Base-by-base conservation (phyloP, 2,329 filamentous ascomycete species). In the Colletotrichum euphorbiae region DNA sequence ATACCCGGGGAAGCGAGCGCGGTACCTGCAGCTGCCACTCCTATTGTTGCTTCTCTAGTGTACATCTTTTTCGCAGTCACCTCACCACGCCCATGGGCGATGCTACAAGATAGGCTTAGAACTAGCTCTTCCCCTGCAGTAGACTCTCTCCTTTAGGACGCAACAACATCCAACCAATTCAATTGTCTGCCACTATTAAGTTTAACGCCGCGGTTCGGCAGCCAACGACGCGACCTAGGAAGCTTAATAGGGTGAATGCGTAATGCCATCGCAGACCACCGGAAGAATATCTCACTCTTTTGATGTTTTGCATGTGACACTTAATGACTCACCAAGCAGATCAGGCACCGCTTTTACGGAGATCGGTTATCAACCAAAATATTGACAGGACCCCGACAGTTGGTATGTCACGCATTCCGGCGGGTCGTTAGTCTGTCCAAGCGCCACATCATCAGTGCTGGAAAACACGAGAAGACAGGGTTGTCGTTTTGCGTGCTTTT, bases 11-110 rank as follows among this genome's bases (percentile, higher is more conserved):
- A 63, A 57, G 64, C 43, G 48, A n/a, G 63, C 40, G 40, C 64
- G 54, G 65, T 65, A 65, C 61, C 65, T 68, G 65, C 65, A 68
- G 65, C 54, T 65, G 61, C 28, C 65, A 55, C 28, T 21, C 31
- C 9, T 33, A 7, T 52, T 28, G 9, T 54, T 55, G 33, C 48
- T 48, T 46, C 54, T 45, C 58, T 36, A 17, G 21, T 21, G 21
- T 21, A 3, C 21, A 4, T 31, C 24, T 36, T 46, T 13, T 11
- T 55, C 46, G 4, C 48, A 19, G 19, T n/a, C 19, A 31, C 36
- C 38, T 42, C 21, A 12, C 12, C 38, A 11, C 45, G 31, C 15
- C 24, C 28, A 31, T 43, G 42, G 54, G 36, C 36, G 55, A 51
- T 33, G 13, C 17, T 50, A 36, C 46, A 19, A 7, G 21, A 28